Base-by-base conservation (phyloP, 2,329 filamentous ascomycete species). In the Fusarium verticillioides region DNA sequence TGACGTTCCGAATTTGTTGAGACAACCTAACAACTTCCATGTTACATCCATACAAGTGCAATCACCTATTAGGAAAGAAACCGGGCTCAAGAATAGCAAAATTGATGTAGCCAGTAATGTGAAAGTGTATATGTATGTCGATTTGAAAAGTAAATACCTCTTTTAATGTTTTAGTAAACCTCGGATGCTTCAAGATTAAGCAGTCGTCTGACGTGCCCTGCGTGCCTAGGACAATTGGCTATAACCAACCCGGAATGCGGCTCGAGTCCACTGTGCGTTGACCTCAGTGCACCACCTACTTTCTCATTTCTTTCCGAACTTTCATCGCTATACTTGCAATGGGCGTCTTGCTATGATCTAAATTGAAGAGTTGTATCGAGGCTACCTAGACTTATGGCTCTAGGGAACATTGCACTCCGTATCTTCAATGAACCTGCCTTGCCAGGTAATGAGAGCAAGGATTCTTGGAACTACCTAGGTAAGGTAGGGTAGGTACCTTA, bases 281-380 rank as follows among this genome's bases (percentile, higher is more conserved):
- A n/a, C 21, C 42, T 40, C 9, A 26, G 21, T 19, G 19, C 23
- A 44, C 13, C 7, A 32, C 32, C 32, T 32, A 30, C 61, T 30
- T 37, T 37, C n/a, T n/a, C 11, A 39, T 50, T 23, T 11, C 32
- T 62, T 46, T 34, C 23, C 19, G 26, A 57, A 34, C 32, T 36
- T 58, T 43, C 30, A 59, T 56, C 43, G 44, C 60, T 65, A 58
- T 72, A 50, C 60, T 26, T 69, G 44, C 50, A 46, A 47, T 30
- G 19, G 18, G 9, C 37, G 40, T 50, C 39, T n/a, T 58, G 43
- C 60, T 60, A 69, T 69, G 50, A 58, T 56, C 57, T 42, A 69
- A 23, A 12, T 30, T 32, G 26, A 42, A 28, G 50, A n/a, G 19
- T 39, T 39, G 42, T 36, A 42, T 43, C 23, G 37, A 30, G 30